Base-by-base conservation (phyloP, 2,329 filamentous ascomycete genomes). In the Penicillium sp. region DNA sequence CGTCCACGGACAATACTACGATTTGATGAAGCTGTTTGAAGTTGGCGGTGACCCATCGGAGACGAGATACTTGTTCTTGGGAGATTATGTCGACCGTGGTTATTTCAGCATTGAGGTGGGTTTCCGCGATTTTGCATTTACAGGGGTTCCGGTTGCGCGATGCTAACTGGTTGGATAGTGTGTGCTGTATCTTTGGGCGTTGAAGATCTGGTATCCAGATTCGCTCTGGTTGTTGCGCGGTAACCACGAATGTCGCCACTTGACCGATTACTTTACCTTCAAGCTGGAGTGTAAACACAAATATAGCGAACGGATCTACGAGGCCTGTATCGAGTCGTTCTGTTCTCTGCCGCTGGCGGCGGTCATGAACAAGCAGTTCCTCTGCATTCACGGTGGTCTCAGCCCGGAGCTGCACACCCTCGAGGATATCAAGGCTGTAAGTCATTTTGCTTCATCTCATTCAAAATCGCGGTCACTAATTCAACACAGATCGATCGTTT, bases 241-340 rank as follows among this genome's bases (percentile, higher is more conserved):
- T 66, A 99, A 99, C 78, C 95, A 99, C 80, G 95, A 99, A 79
- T 99, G 95, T 77, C 89, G 95, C 70, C 95, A 99, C 81, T 84
- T 99, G 84, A 99, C 95, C 56, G 95, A 99, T 75, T 99, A 99
- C 83, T 99, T 99, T 80, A 99, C 95, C 60, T 99, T 99, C 83
- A 98, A 99, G 83, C 87, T 99, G 57, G 95, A 99, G 77, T 99
- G 95, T 84, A 97, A 96, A 81, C 95, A 99, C 85, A 99, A 99
- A 78, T 99, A 99, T 79, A 96, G 91, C 33, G 95, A 98, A 79
- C 85, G 85, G 63, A 85, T 99, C 58, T 99, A 99, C 75, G 93
- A 99, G 71, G 93, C 95, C 56, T 98, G 95, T 80, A 96, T 97
- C 86, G 93, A 99, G 64, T 96, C 95, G 0, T 99, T 99, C 83